Conservation (phyloP, 805 yeast species). For the Yamadazyma sp. region DNA sequence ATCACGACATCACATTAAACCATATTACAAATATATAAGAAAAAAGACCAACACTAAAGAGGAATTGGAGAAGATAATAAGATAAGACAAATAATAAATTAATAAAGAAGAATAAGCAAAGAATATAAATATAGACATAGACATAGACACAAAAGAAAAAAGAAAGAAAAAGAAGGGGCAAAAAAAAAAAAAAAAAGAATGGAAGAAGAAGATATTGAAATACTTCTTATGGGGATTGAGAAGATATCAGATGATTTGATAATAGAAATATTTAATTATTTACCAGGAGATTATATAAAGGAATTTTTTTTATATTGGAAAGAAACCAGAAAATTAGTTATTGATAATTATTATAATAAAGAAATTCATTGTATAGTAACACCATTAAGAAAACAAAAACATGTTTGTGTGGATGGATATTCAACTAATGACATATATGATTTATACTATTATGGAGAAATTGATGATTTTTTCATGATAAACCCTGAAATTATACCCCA, state of each 20-base stretch:
- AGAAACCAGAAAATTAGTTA: slow-evolving; percentile 20
- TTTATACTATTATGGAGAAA: slow-evolving; percentile 26
- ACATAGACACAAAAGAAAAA: too few relatives aligned
- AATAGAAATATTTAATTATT: slow-evolving; percentile 13
- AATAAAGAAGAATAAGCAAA: too few relatives aligned
- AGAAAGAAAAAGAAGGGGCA: too few relatives aligned
- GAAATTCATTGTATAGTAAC: slow-evolving; percentile 33
- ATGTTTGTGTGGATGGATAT: slow-evolving; percentile 7
- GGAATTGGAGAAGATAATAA: too few relatives aligned
- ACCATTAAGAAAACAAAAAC: slow-evolving; percentile 17
- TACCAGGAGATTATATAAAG: slow-evolving; percentile 19
- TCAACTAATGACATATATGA: slow-evolving; percentile 9
- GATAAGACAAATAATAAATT: too few relatives aligned
- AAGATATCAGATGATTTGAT: slow-evolving; percentile 23
- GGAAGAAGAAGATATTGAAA: too few relatives aligned
- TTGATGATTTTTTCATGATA: slow-evolving; percentile 28
- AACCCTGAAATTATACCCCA: slow-evolving; percentile 28
- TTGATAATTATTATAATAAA: slow-evolving; percentile 23
- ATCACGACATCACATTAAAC: too few relatives aligned
- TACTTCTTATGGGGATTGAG: neutral
- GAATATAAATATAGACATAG: too few relatives aligned
- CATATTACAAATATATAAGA: too few relatives aligned
- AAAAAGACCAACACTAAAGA: too few relatives aligned
- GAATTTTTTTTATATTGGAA: slow-evolving; percentile 22
- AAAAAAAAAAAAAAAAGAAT: too few relatives aligned